Evolutionary conservation across 805 yeast genomes (phyloP), one percentile per base, ranked within the genome.

Genomic region (Pichia kluyveri): DNA sequence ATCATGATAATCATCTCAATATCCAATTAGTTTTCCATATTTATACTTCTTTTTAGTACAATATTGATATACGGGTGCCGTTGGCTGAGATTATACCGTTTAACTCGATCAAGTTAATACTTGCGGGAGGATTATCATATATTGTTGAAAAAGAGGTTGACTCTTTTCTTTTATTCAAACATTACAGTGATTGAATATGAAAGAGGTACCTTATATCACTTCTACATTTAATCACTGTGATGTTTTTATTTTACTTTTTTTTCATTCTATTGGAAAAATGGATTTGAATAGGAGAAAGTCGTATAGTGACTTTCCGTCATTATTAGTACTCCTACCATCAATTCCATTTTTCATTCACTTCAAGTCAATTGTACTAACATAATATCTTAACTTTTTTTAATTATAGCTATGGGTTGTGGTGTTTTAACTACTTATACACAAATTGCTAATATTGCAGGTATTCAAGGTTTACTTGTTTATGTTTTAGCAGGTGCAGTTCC

Each of bases 391-490:
- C 38, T 23, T 38, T 37, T 38, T 34, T 9, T 30, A 46, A 9
- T n/a, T 54, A 19, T 60, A 83, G 93, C 86, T 43, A 72, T 87
- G 82, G 96, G 96, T 45, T 84, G 87, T 66, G 96, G 96, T 64
- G 79, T 88, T 46, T 68, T 90, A 37, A 77, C 93, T 11, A 85
- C 96, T 0, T 90, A 86, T 58, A 81, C 96, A 2, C 83, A 88
- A 65, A 84, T 90, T 54, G 96, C 91, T 3, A 88, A 88, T 52
- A 69, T 81, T 47, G 79, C 91, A 0, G 97, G 97, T 36, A 70
- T 90, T 41, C 96, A 89, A 56, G 96, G 96, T 3, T 70, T 90
- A 43, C 60, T 90, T 48, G 95, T 86, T 9, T 90, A 90, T 60
- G 79, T 89, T 1, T 54, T 87, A 12, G 68, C 83, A 17, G 93